Evolutionary conservation across 2,329 filamentous ascomycete species (phyloP), one percentile per base, ranked within the genome.

Genomic region (Thelonectria discophora): DNA sequence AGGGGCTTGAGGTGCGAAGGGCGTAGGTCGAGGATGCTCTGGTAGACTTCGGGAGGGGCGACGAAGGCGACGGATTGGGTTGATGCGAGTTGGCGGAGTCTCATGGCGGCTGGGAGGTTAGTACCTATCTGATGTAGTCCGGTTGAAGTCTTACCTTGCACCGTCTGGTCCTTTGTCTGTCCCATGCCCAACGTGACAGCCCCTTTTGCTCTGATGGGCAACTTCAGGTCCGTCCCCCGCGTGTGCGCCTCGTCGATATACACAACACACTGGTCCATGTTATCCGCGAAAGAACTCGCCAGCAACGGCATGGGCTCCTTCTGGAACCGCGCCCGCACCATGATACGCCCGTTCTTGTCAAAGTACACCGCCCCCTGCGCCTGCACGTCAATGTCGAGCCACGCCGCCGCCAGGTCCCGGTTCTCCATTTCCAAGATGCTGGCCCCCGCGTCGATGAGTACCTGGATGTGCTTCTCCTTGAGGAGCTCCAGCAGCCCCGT

Each of bases 401-500:
- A 89, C 1, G 74, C 73, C 11, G 74, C 74, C 0, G 79, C 86
- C 0, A 89, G 73, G 0, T 74, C 73, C 1, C 71, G 51, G 66
- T 88, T 90, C 60, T 82, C 78, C 77, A 86, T 84, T 66, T 90
- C 88, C 0, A 90, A 71, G 13, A 90, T 85, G 13, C 86, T 83
- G 0, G 88, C 88, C 0, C 88, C 88, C 0, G 86, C 84, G 69
- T 90, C 88, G 1, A 91, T 87, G 0, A 91, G 75, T 0, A 90
- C 78, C 0, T 79, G 77, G 12, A 88, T 86, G 0, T 66, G 48
- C 0, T 58, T 63, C 1, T 1, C 6, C 3, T 57, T 57, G 12
- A 70, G 50, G 15, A 62, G 58, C 9, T 46, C 11, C 1, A 70
- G 73, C 0, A 90, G 73, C 0, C 66, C 64, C 2, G 60, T 27